These are phyloP conservation scores for Ottelia alismoides DNA, from an alignment of 106 monocot genomes.

Conservation along the genomic window DNA sequence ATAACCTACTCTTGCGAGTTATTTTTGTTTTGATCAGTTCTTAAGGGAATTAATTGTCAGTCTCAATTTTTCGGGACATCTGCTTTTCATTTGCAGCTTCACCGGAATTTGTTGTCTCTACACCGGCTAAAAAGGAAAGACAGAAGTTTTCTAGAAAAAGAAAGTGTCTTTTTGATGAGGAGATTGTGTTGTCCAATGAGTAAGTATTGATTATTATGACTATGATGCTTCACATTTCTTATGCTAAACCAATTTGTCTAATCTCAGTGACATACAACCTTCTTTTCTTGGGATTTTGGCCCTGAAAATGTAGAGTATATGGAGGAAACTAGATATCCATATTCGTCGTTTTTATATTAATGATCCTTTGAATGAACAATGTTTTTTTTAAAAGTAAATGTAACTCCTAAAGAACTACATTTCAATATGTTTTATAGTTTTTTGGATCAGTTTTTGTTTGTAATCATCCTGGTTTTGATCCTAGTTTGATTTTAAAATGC, in stretches of 20 bases:
- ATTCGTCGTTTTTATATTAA: neutral
- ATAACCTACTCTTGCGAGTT: too few relatives aligned
- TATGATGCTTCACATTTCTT: neutral
- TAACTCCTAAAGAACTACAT: too few relatives aligned
- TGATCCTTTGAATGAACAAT: neutral
- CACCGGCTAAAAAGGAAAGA: slow-evolving; percentile 50
- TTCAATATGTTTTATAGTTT: too few relatives aligned
- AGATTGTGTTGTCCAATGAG: slow-evolving; percentile 47
- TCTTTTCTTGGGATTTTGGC: too few relatives aligned
- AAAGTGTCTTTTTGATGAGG: slow-evolving; percentile 31
- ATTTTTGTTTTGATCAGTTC: too few relatives aligned
- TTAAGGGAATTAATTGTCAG: too few relatives aligned
- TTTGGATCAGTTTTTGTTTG: too few relatives aligned
- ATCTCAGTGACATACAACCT: neutral
- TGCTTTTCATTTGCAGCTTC: slow-evolving; percentile 35
- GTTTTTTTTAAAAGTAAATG: neutral
- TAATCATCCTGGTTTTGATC: too few relatives aligned
- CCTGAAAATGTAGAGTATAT: too few relatives aligned
- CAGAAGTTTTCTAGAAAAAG: slow-evolving; percentile 20
- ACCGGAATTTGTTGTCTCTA: slow-evolving; percentile 46
- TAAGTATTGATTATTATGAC: slow-evolving; percentile 20
- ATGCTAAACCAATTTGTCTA: neutral
- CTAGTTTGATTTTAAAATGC: too few relatives aligned
- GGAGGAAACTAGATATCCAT: too few relatives aligned
- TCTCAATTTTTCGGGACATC: too few relatives aligned